Conservation (phyloP, 176 grass and related monocot species). For the Bonia amplexicaulis region DNA sequence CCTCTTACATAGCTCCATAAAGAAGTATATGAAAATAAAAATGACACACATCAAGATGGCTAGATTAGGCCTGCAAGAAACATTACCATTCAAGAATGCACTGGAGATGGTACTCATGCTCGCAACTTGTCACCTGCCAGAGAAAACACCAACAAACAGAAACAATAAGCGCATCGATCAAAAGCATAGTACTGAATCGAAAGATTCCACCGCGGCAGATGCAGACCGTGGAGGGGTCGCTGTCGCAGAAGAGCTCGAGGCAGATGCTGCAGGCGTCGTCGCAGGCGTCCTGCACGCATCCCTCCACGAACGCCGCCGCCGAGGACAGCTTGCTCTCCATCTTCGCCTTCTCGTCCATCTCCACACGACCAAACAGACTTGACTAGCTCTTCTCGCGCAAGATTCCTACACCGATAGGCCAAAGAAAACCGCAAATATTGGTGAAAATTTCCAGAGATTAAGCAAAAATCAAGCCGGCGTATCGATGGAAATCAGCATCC, state of each 20-base stretch:
- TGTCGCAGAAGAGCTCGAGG: slow-evolving; percentile 87
- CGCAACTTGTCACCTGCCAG: slow-evolving; percentile 78
- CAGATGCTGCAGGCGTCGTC: slow-evolving; percentile 98
- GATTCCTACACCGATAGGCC: background rate
- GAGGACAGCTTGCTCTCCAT: slow-evolving; percentile 80
- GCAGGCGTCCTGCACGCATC: slow-evolving; percentile 88
- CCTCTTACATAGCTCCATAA: background rate
- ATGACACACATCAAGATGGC: background rate
- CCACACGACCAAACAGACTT: background rate
- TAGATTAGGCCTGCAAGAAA: background rate
- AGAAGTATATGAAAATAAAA: background rate
- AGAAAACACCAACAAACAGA: background rate
- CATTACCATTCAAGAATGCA: slow-evolving; percentile 95
- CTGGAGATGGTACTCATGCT: slow-evolving; percentile 90
- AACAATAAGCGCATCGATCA: background rate
- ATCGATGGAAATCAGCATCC: background rate
- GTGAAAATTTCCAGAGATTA: background rate
- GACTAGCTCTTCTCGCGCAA: background rate
- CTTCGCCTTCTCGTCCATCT: slow-evolving; percentile 71
- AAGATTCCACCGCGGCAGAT: background rate
- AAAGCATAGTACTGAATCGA: background rate
- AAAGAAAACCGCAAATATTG: background rate
- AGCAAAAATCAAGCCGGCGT: background rate
- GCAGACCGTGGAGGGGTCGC: slow-evolving; percentile 83
- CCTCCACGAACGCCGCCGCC: slow-evolving; percentile 84